Evolutionary conservation across 2,329 filamentous ascomycete genomes (phyloP).

Genomic region (Aspergillus sp.): DNA sequence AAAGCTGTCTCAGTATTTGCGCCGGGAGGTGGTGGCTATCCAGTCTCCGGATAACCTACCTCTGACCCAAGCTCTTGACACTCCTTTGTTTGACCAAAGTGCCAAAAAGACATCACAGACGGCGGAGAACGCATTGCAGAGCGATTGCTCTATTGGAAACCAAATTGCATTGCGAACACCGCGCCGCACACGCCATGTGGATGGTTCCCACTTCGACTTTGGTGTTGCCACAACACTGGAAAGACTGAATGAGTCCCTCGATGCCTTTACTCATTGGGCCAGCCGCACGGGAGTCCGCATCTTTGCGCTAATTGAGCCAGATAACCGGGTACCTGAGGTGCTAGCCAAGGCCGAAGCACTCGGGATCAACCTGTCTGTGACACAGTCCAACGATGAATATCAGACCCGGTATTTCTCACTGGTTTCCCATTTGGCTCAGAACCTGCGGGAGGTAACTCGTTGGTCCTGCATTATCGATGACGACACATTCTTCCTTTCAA

Average conservation of each 20-base stretch:
- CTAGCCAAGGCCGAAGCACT: slow-evolving; percentile 36
- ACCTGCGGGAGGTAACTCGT: slow-evolving; percentile 46
- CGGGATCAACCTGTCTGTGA: slow-evolving; percentile 45
- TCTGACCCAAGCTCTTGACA: slow-evolving; percentile 27
- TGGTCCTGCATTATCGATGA: slow-evolving; percentile 63
- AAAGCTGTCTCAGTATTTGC: slow-evolving; percentile 31
- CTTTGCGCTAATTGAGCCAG: slow-evolving; percentile 53
- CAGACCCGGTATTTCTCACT: slow-evolving; percentile 59
- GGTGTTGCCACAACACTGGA: slow-evolving; percentile 57
- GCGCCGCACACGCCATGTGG: slow-evolving; percentile 41
- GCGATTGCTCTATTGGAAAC: slow-evolving; percentile 43
- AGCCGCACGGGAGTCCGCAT: slow-evolving; percentile 52
- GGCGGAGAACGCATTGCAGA: slow-evolving; percentile 19
- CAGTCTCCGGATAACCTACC: slow-evolving; percentile 25
- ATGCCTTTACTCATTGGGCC: slow-evolving; percentile 58
- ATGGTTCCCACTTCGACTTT: slow-evolving; percentile 55
- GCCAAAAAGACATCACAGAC: background rate
- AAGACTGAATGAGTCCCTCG: slow-evolving; percentile 52
- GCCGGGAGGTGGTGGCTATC: slow-evolving; percentile 30
- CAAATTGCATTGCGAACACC: slow-evolving; percentile 52
- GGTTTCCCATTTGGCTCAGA: slow-evolving; percentile 50
- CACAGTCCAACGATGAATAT: slow-evolving; percentile 36
- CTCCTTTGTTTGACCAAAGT: slow-evolving; percentile 25
- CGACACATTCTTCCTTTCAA: slow-evolving; percentile 63
- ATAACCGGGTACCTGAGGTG: slow-evolving; percentile 29